Evolutionary conservation across 202 grass and related monocot species (phyloP), one percentile per base, ranked within the genome.

Genomic region (Elaeis oleifera): DNA sequence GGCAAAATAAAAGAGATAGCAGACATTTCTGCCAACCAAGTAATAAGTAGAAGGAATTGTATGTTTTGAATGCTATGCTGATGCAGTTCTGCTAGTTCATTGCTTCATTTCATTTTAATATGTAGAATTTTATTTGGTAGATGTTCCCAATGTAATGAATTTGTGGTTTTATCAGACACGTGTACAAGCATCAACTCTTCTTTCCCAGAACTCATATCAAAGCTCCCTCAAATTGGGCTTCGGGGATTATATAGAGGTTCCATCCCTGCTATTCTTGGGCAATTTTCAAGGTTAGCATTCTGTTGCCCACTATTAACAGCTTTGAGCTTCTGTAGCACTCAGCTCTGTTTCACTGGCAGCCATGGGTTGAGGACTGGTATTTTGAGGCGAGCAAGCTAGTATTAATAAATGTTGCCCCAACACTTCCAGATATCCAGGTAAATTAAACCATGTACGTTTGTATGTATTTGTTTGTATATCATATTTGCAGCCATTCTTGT

Each of bases 361-460:
- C 92, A 97, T 70, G 92, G 92, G 83, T 83, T 97, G 82, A 81
- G 94, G 69, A 97, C 88, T 74, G 92, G 92, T 68, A 97, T 97
- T 52, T 91, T 91, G 92, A 97, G 81, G 92, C 92, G 75, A 97
- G 73, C 72, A 97, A 79, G 68, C 82, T 97, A 54, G 80, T 97
- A 14, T 79, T 97, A 57, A 61, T 76, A 72, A 97, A 76, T 84
- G 77, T 97, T 1, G 94, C 88, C 79, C 94, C 94, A 68, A 86
- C 74, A 63, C 88, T 97, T 64, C 84, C 82, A 17, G 94, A 97
- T 23, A 83, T 97, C 67, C 94, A 97, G 84, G 94, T 92, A 73
- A 16, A 44, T 2, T 13, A 44, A 44, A 44, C 9, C 36, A 44
- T 13, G 36, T 13, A 44, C 36, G 2, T 44, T 11, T 44, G 8